Percentiles rank a stretch among this genome's conserved stretches.
Evolutionary conservation across 306 rosid genomes (phyloP).

Genomic region (Cucumis sativus): DNA sequence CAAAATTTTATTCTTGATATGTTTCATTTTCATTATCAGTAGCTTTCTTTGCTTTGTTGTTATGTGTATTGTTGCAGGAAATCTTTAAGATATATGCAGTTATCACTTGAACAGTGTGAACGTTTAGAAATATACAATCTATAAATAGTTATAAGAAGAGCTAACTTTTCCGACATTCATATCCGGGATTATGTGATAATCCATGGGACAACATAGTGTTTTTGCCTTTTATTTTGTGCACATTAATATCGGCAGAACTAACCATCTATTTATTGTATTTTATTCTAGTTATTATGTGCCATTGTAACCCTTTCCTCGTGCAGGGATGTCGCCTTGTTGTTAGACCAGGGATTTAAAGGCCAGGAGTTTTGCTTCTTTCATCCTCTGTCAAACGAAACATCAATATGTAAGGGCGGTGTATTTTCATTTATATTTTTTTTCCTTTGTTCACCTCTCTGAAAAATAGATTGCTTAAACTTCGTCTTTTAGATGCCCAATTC

Average conservation of each 20-base stretch:
- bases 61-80: neutral
- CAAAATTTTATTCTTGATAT: neutral
- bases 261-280: neutral
- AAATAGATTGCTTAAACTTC: neutral
- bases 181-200: neutral
- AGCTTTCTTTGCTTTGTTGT: neutral
- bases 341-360: conserved; percentile 76
- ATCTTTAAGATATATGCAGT: neutral
- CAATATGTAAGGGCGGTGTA: conserved; percentile 59
- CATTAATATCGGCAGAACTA: neutral
- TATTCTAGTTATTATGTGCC: neutral
- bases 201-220: neutral
- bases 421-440: neutral
- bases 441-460: neutral
- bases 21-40: neutral
- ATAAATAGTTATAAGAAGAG: neutral
- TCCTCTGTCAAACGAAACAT: conserved; percentile 77
- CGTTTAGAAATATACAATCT: neutral
- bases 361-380: conserved; percentile 75
- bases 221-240: neutral
- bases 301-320: conserved; percentile 15
- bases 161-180: neutral
- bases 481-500: neutral
- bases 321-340: conserved; percentile 78
- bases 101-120: neutral